Base-by-base conservation (phyloP, 2,329 filamentous ascomycete genomes). In the Cryphonectria carpinicola region DNA sequence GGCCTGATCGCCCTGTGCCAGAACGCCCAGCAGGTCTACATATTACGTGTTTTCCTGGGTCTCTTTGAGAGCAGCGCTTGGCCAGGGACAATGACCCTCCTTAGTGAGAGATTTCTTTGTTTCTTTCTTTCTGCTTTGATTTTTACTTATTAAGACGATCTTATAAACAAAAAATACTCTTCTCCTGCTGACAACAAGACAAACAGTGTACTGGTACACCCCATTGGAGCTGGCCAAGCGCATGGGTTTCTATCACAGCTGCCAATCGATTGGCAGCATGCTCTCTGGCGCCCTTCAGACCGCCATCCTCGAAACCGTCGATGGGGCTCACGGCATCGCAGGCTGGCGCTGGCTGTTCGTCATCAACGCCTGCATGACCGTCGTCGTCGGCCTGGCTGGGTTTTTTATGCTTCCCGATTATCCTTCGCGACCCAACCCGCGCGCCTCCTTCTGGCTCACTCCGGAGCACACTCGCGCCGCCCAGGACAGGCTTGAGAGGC, bases 271-370 rank as follows among this genome's bases (percentile, higher is more conserved):
- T 1, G 86, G 85, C 0, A 80, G 81, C 2, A 86, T 88, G 84
- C 82, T 88, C 71, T 84, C 84, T 46, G 86, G 86, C 0, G 87
- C 86, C 52, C 76, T 88, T 0, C 85, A 87, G 74, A 83, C 85
- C 7, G 86, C 85, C 3, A 84, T 86, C 3, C 85, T 87, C 70
- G 84, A 83, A 28, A 86, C 85, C 25, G 79, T 88, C 0, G 84
- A 86, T 25, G 84, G 85, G 0, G 79, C 82, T 1, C 77, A 75
- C 4, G 85, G 85, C 0, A 79, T 86, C 74, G 78, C 84, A 0
- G 86, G 85, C 0, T 87, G 85, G 85, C 76, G 82, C 37, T 85
- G 83, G 85, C 77, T 88, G 0, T 89, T 88, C 66, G 82, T 89
- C 35, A 86, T 89, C 60, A 87, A 88, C 71, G 86, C 84, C 1